phyloP scores from a whole-genome alignment of 495 filamentous ascomycete genomes.

The Ascobolus immersus region DNA sequence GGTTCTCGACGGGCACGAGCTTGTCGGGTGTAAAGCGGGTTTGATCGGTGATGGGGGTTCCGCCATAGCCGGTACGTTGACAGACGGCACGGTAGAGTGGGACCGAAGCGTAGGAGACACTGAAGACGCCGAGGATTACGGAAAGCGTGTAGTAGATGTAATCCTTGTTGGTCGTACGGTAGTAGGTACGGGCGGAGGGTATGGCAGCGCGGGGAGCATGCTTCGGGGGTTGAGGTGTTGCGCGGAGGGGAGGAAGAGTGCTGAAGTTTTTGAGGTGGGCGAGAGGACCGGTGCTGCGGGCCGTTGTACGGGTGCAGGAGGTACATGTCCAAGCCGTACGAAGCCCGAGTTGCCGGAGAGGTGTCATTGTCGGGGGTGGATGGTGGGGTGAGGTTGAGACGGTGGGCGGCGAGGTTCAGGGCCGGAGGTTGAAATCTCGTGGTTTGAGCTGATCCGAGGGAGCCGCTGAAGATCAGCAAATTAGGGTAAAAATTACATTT shows the following conservation, averaged over 20 bases:
- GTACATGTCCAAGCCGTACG: too few relatives aligned
- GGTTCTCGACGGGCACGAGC: constrained; percentile 51
- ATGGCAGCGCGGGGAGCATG: background rate
- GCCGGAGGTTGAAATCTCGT: too few relatives aligned
- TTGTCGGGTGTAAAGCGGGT: constrained; percentile 35
- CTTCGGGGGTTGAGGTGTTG: background rate
- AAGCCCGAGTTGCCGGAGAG: too few relatives aligned
- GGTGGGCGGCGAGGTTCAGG: too few relatives aligned
- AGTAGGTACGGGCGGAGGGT: background rate
- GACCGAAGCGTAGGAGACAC: constrained; percentile 82
- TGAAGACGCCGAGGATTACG: constrained; percentile 69
- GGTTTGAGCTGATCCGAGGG: too few relatives aligned
- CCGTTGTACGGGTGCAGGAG: too few relatives aligned
- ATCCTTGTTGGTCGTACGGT: constrained; percentile 3
- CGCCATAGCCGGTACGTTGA: constrained; percentile 85
- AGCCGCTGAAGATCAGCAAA: too few relatives aligned
- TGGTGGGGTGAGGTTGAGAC: too few relatives aligned
- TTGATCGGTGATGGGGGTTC: constrained; percentile 62
- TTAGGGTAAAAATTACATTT: too few relatives aligned
- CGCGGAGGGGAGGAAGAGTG: background rate
- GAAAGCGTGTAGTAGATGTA: constrained; percentile 61
- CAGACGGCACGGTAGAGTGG: constrained; percentile 84
- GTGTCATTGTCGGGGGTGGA: too few relatives aligned
- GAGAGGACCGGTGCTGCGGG: background rate
- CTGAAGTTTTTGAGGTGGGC: background rate